phyloP scores from a whole-genome alignment of 352 stramenopile species.

The Phytophthora pseudosyringae region DNA sequence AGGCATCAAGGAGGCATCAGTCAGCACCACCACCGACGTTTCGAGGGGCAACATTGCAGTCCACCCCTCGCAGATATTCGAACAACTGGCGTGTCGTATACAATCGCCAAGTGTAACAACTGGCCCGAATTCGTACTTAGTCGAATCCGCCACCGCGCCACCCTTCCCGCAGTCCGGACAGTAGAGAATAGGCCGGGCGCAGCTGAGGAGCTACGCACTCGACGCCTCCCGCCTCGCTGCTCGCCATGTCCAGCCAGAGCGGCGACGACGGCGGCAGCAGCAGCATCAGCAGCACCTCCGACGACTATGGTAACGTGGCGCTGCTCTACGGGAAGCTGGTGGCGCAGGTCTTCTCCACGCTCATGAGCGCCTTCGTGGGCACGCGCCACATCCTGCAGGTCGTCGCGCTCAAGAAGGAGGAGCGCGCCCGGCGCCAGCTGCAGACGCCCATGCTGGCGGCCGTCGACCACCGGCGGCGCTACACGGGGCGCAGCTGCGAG shows the following conservation, averaged over 20 bases:
- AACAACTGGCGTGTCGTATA: constrained; percentile 3
- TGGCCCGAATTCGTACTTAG: constrained; percentile 45
- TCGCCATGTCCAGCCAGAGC: constrained; percentile 37
- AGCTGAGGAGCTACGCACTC: constrained; percentile 14
- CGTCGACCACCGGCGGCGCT: constrained; percentile 16
- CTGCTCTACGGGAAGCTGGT: constrained; percentile 69
- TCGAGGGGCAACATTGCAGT: background rate
- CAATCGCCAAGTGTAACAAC: constrained; percentile 30
- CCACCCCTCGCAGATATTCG: constrained; percentile 3
- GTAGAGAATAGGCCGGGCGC: constrained; percentile 20
- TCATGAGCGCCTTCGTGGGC: constrained; percentile 72
- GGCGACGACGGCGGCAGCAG: constrained; percentile 22
- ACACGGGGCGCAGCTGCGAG: constrained; percentile 22
- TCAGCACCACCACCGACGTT: too few species aligned
- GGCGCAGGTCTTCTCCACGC: constrained; percentile 71
- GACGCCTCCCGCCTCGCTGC: background rate
- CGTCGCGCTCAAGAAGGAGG: constrained; percentile 41
- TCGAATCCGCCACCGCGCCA: background rate
- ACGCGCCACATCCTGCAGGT: constrained; percentile 68
- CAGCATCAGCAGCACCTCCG: constrained; percentile 11
- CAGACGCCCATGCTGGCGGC: constrained; percentile 47
- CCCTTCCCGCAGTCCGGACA: constrained; percentile 25
- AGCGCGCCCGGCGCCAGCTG: constrained; percentile 30
- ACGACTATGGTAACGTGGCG: constrained; percentile 38
- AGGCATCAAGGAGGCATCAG: background rate